These are phyloP conservation scores for Paecilomyces niveus DNA, from an alignment of 2,329 filamentous ascomycete genomes.

Conservation along the genomic window DNA sequence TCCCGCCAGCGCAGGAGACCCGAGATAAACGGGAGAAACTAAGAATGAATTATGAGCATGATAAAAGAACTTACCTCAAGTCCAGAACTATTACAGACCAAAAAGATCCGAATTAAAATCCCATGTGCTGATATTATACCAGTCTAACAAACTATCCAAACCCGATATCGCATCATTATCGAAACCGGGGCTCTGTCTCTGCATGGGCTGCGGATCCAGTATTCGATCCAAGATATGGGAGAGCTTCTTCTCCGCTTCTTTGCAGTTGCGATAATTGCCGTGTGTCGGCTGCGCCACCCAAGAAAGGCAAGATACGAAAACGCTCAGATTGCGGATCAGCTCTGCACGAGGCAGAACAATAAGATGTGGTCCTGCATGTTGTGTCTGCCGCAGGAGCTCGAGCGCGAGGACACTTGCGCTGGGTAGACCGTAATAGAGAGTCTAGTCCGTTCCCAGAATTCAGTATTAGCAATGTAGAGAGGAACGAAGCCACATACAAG, in stretches of 20 bases:
- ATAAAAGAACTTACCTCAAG: not conserved
- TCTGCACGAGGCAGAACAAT: slow-evolving; percentile 22
- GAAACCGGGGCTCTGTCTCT: slow-evolving; percentile 12
- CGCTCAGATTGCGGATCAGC: slow-evolving; percentile 26
- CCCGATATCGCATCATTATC: slow-evolving; percentile 23
- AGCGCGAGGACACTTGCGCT: slow-evolving; percentile 25
- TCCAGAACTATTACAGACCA: slow-evolving; percentile 1
- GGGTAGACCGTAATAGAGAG: slow-evolving; percentile 26
- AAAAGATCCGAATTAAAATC: slow-evolving; percentile 23
- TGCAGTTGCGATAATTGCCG: slow-evolving; percentile 28
- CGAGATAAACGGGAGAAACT: not conserved
- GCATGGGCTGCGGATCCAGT: slow-evolving; percentile 26
- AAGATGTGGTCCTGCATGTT: slow-evolving; percentile 17
- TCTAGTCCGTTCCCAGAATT: slow-evolving; percentile 8
- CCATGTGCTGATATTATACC: slow-evolving; percentile 26
- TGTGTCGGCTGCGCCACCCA: slow-evolving; percentile 27
- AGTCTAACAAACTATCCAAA: slow-evolving; percentile 24
- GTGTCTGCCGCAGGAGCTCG: slow-evolving; percentile 26
- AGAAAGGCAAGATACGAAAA: slow-evolving; percentile 20
- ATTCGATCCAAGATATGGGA: slow-evolving; percentile 28
- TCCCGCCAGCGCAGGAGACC: not conserved
- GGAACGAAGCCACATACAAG: slow-evolving; percentile 16
- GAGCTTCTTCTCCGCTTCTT: slow-evolving; percentile 28
- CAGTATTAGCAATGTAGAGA: not conserved
- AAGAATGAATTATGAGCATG: not conserved